A percentile compares a stretch with the other conserved stretches of the same genome.
These are phyloP conservation scores for Penicillium sp. DNA, from an alignment of 2,329 filamentous ascomycete species.

Conservation along the genomic window DNA sequence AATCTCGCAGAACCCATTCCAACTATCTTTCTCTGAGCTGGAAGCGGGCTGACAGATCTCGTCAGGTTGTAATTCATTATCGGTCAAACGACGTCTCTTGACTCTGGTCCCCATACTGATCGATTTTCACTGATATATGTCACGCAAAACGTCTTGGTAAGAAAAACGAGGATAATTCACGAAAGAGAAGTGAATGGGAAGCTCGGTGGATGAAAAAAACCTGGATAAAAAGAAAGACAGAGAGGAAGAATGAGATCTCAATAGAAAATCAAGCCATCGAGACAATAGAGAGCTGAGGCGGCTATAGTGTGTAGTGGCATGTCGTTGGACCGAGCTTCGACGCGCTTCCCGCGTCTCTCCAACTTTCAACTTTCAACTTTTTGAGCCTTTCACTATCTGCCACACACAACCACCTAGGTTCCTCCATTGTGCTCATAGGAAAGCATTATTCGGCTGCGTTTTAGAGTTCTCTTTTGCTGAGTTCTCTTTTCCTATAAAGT, in stretches of 20 bases:
- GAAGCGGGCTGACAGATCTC: conserved; percentile 35
- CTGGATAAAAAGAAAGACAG: background rate
- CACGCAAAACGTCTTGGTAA: background rate
- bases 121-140: background rate
- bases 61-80: conserved; percentile 23
- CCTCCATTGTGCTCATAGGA: background rate
- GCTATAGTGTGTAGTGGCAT: conserved; percentile 15
- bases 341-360: conserved; percentile 30
- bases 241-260: background rate
- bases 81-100: conserved; percentile 32
- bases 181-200: background rate
- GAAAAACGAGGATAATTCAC: background rate
- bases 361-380: conserved; percentile 19
- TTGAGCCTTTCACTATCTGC: conserved; percentile 15
- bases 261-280: background rate
- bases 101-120: conserved; percentile 30
- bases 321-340: conserved; percentile 25
- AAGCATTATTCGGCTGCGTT: background rate
- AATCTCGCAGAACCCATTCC: conserved; percentile 64
- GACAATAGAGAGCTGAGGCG: background rate
- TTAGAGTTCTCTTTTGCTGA: background rate
- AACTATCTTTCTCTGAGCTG: conserved; percentile 41
- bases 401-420: background rate
- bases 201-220: background rate
- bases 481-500: background rate